Conservation (phyloP, 1,284 basidiomycete species). For the Rhodofomes roseus region DNA sequence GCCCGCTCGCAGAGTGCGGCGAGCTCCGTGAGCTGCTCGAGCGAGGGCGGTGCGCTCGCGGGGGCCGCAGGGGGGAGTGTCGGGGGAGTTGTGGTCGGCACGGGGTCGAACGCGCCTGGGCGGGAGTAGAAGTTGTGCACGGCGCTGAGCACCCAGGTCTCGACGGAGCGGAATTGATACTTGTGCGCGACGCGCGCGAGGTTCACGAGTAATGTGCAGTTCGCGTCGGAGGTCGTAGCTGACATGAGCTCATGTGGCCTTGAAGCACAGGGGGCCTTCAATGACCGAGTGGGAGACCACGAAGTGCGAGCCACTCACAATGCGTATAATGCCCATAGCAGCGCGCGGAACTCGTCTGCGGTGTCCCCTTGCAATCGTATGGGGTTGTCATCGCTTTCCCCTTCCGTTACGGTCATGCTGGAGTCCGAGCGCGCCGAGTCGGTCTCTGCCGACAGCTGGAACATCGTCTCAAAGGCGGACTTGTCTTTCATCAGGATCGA, state of each 20-base stretch:
- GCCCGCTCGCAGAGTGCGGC: conserved; percentile 42
- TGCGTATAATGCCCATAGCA: conserved; percentile 35
- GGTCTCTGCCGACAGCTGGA: conserved; percentile 30
- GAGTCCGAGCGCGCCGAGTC: conserved; percentile 30
- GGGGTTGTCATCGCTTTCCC: conserved; percentile 33
- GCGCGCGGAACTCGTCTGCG: conserved; percentile 32
- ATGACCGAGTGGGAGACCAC: background rate
- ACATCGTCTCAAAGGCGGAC: conserved; percentile 35
- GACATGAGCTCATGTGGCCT: conserved; percentile 47
- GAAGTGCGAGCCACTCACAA: conserved; percentile 20
- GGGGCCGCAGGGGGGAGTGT: conserved; percentile 16
- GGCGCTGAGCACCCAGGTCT: conserved; percentile 44
- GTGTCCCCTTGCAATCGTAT: conserved; percentile 34
- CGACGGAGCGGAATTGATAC: conserved; percentile 50
- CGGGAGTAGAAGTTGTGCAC: conserved; percentile 37
- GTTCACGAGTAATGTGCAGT: conserved; percentile 39
- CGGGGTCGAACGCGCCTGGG: conserved; percentile 28
- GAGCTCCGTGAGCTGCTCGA: conserved; percentile 41
- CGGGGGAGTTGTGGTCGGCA: conserved; percentile 15
- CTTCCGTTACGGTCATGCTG: conserved; percentile 29
- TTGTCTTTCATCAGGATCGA: conserved; percentile 32
- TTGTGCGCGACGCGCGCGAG: conserved; percentile 53
- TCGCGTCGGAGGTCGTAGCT: conserved; percentile 37
- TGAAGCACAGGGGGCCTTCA: background rate
- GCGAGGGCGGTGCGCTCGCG: conserved; percentile 19